A percentile compares a stretch with the other conserved stretches of the same genome.
These are phyloP conservation scores for Aspergillus transmontanensis DNA, from an alignment of 2,329 filamentous ascomycete genomes.

Conservation along the genomic window DNA sequence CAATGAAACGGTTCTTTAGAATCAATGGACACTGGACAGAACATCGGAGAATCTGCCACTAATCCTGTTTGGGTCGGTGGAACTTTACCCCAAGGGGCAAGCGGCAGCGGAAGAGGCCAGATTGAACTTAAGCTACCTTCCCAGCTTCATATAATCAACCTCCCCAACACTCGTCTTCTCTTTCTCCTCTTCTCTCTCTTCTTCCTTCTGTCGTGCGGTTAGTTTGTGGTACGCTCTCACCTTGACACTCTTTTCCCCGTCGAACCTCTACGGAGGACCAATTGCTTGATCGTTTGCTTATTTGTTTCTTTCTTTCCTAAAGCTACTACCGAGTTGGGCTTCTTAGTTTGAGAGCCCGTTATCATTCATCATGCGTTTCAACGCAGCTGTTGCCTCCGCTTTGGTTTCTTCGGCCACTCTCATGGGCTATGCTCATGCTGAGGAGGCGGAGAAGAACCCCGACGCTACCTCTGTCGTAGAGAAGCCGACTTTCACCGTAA, in stretches of 20 bases:
- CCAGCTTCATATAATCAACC: slow-evolving; percentile 35
- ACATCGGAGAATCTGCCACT: slow-evolving; percentile 20
- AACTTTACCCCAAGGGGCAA: slow-evolving; percentile 19
- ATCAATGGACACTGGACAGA: slow-evolving; percentile 1
- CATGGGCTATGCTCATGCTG: slow-evolving; percentile 65
- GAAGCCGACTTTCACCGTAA: slow-evolving; percentile 85
- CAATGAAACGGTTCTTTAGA: neutral
- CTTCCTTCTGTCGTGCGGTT: slow-evolving; percentile 14
- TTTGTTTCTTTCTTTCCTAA: slow-evolving; percentile 18
- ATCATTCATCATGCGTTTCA: slow-evolving; percentile 74
- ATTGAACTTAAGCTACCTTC: slow-evolving; percentile 37
- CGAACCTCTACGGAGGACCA: slow-evolving; percentile 21
- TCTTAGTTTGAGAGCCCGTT: neutral
- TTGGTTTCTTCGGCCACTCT: slow-evolving; percentile 72
- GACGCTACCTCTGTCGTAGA: slow-evolving; percentile 59
- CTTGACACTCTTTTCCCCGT: slow-evolving; percentile 3
- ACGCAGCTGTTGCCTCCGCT: slow-evolving; percentile 72
- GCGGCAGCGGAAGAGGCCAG: slow-evolving; percentile 45
- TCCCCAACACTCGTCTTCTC: slow-evolving; percentile 13
- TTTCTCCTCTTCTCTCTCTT: slow-evolving; percentile 20
- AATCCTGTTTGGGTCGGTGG: neutral
- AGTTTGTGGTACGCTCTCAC: slow-evolving; percentile 13
- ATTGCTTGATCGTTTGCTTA: slow-evolving; percentile 19
- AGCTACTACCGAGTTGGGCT: neutral
- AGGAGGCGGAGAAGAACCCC: slow-evolving; percentile 64